Conservation (phyloP, 2,329 filamentous ascomycete species). For the Metarhizium humberi region DNA sequence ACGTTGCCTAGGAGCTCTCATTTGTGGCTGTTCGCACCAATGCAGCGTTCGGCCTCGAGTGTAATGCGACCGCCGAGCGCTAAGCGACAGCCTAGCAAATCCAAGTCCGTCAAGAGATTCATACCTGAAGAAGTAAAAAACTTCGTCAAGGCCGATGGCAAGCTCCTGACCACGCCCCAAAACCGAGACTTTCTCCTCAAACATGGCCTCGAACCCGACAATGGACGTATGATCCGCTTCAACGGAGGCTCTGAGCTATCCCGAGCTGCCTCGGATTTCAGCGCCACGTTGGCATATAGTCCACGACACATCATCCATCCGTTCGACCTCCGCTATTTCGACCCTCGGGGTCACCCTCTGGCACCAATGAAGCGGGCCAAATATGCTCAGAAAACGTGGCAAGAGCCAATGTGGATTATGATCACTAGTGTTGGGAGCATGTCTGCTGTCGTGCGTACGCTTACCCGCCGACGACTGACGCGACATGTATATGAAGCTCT, state of each 20-base stretch:
- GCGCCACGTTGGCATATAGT: slow-evolving; percentile 16
- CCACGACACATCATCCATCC: slow-evolving; percentile 22
- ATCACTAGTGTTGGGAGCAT: slow-evolving; percentile 8
- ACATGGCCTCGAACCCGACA: slow-evolving; percentile 14
- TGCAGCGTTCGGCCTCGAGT: neutral
- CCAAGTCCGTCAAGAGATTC: slow-evolving; percentile 7
- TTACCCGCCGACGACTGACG: slow-evolving; percentile 16
- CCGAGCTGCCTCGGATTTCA: slow-evolving; percentile 10
- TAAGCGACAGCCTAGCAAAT: slow-evolving; percentile 1
- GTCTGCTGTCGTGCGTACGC: slow-evolving; percentile 16
- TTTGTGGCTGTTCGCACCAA: neutral
- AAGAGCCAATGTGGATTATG: slow-evolving; percentile 25
- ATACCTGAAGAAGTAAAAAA: slow-evolving; percentile 12
- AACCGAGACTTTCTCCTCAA: slow-evolving; percentile 18
- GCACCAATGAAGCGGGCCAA: slow-evolving; percentile 13
- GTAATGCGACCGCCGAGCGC: neutral
- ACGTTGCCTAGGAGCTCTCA: neutral
- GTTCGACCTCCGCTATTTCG: slow-evolving; percentile 23
- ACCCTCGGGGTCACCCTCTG: slow-evolving; percentile 23
- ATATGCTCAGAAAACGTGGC: slow-evolving; percentile 16
- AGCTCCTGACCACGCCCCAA: slow-evolving; percentile 19
- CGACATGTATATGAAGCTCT: slow-evolving; percentile 18
- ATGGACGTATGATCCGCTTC: slow-evolving; percentile 10
- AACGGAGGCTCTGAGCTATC: slow-evolving; percentile 5
- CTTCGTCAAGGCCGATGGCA: slow-evolving; percentile 14